phyloP scores from a whole-genome alignment of 495 filamentous ascomycete genomes.

The Neurospora sp. region DNA sequence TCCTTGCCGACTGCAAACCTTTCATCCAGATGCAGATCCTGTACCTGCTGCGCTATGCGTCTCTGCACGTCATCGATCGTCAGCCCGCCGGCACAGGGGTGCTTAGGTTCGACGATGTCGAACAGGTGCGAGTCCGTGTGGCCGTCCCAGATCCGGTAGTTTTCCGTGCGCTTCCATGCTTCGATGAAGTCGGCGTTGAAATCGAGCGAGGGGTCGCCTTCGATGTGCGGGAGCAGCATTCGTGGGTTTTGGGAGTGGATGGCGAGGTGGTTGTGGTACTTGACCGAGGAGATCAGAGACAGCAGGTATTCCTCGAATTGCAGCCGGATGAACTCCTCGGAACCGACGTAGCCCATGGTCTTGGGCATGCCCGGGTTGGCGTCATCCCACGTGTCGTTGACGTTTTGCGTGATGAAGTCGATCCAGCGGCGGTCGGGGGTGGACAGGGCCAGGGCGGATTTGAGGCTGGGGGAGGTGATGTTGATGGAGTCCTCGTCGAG shows the following conservation, averaged over 20 bases:
- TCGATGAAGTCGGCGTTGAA: slow-evolving; percentile 69
- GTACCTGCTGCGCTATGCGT: slow-evolving; percentile 75
- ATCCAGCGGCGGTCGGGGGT: slow-evolving; percentile 91
- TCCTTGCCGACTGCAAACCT: slow-evolving; percentile 67
- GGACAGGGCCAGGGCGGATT: slow-evolving; percentile 67
- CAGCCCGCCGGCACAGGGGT: slow-evolving; percentile 89
- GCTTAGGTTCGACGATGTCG: slow-evolving; percentile 83
- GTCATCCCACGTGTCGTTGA: slow-evolving; percentile 95
- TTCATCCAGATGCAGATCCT: slow-evolving; percentile 83
- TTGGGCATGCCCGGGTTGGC: slow-evolving; percentile 78
- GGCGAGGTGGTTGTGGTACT: slow-evolving; percentile 73
- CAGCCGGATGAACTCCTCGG: slow-evolving; percentile 93
- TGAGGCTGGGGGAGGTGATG: slow-evolving; percentile 69
- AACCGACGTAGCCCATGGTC: slow-evolving; percentile 89
- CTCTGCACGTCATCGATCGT: slow-evolving; percentile 92
- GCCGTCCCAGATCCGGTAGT: slow-evolving; percentile 71
- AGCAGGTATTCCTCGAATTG: slow-evolving; percentile 97
- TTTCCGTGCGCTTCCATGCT: slow-evolving; percentile 76
- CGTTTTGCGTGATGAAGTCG: slow-evolving; percentile 83
- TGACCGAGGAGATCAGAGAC: slow-evolving; percentile 75
- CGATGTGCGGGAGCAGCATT: slow-evolving; percentile 51
- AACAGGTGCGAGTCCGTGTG: slow-evolving; percentile 76
- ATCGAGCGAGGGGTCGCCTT: slow-evolving; percentile 77
- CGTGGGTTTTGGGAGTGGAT: slow-evolving; percentile 49
- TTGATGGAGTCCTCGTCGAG: slow-evolving; percentile 83